These are phyloP conservation scores for Tolypocladium amazonense DNA, from an alignment of 2,329 filamentous ascomycete genomes.

Conservation along the genomic window DNA sequence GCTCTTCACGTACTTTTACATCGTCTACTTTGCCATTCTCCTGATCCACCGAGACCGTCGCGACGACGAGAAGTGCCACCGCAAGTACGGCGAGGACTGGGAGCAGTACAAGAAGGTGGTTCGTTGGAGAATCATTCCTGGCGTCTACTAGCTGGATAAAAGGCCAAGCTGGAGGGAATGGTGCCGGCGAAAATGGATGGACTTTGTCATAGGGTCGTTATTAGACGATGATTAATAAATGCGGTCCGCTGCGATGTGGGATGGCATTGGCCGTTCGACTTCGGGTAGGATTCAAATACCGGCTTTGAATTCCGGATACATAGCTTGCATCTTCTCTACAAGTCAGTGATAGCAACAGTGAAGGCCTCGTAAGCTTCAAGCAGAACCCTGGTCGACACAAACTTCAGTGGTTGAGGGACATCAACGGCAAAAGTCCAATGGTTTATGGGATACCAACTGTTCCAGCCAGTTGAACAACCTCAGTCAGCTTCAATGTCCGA, in stretches of 20 bases:
- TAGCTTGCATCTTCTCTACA: neutral
- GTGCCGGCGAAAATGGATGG: neutral
- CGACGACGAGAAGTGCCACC: constrained; percentile 82
- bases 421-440: neutral
- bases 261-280: neutral
- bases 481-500: neutral
- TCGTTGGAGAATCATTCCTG: constrained; percentile 71
- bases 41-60: constrained; percentile 77
- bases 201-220: neutral
- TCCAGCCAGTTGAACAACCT: neutral
- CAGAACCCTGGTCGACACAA: too few species aligned
- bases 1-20: constrained; percentile 87
- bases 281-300: neutral
- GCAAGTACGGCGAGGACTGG: constrained; percentile 92
- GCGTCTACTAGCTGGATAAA: constrained; percentile 48
- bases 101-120: constrained; percentile 77
- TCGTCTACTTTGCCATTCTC: constrained; percentile 81
- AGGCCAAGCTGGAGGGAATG: neutral
- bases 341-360: too few species aligned
- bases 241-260: neutral
- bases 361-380: neutral
- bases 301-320: neutral
- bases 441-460: too few species aligned
- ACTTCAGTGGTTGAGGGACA: too few species aligned
- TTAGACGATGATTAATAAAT: neutral